These are phyloP conservation scores for Trifolium repens DNA, from an alignment of 306 rosid genomes.

Conservation along the genomic window DNA sequence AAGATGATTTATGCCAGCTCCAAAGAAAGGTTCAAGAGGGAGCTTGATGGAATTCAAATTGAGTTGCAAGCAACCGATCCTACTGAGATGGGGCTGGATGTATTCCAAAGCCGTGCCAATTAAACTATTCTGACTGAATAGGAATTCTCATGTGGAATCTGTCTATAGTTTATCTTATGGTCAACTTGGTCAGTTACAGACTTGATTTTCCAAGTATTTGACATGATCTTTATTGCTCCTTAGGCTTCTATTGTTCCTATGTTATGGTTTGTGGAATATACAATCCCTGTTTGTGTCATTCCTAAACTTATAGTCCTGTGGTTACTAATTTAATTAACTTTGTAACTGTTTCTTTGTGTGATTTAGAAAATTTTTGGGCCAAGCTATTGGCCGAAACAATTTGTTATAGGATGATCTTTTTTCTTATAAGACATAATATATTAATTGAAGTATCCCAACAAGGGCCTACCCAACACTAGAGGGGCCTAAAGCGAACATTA, in stretches of 20 bases:
- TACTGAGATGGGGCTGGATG: slow-evolving; percentile 83
- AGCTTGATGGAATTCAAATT: slow-evolving; percentile 85
- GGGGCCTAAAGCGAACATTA: no score
- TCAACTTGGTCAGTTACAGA: slow-evolving; percentile 50
- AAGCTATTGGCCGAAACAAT: slow-evolving; percentile 14
- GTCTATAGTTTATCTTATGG: slow-evolving; percentile 54
- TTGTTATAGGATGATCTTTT: background rate
- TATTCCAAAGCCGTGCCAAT: slow-evolving; percentile 73
- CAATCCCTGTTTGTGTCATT: slow-evolving; percentile 55
- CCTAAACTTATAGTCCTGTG: slow-evolving; percentile 41
- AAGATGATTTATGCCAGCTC: slow-evolving; percentile 97
- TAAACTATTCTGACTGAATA: slow-evolving; percentile 41
- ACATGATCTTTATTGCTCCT: slow-evolving; percentile 49
- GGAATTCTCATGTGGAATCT: slow-evolving; percentile 43
- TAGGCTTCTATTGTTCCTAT: slow-evolving; percentile 51
- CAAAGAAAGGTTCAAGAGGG: slow-evolving; percentile 91
- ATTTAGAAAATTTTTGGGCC: slow-evolving; percentile 40
- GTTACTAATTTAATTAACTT: slow-evolving; percentile 49
- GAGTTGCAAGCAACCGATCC: slow-evolving; percentile 91
- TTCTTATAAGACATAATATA: background rate
- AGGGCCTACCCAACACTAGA: background rate
- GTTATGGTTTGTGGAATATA: slow-evolving; percentile 57
- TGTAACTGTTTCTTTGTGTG: slow-evolving; percentile 53
- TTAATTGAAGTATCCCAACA: background rate
- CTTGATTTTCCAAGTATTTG: slow-evolving; percentile 55